A percentile compares a stretch with the other conserved stretches of the same genome.
Evolutionary conservation across 805 yeast species (phyloP).

Genomic region (Schwanniomyces yamadae): DNA sequence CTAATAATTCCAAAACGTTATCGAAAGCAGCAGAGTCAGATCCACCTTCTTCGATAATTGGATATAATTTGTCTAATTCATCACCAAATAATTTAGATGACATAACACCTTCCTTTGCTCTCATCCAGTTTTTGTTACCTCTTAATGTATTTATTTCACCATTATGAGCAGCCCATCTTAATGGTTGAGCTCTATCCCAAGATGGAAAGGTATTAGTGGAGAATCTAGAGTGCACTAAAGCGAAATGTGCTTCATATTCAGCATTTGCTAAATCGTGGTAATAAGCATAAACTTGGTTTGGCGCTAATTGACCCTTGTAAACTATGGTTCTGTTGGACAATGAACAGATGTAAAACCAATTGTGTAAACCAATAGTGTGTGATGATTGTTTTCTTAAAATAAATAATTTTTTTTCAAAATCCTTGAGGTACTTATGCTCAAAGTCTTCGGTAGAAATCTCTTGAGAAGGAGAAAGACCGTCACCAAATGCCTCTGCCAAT

Average conservation of each 20-base stretch:
- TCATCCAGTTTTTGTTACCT: slow-evolving; percentile 99
- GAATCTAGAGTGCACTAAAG: slow-evolving; percentile 94
- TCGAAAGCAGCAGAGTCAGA: slow-evolving; percentile 98
- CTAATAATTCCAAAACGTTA: slow-evolving; percentile 88
- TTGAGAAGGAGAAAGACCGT: slow-evolving; percentile 23
- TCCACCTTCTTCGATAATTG: slow-evolving; percentile 97
- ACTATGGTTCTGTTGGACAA: slow-evolving; percentile 85
- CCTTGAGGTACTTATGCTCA: slow-evolving; percentile 53
- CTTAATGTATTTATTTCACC: slow-evolving; percentile 97
- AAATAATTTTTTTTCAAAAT: slow-evolving; percentile 80
- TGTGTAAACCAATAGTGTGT: slow-evolving; percentile 87
- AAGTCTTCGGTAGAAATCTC: slow-evolving; percentile 52
- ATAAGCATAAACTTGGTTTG: slow-evolving; percentile 92
- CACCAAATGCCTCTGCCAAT: slow-evolving; percentile 36
- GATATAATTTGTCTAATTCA: slow-evolving; percentile 85
- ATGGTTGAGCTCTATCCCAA: slow-evolving; percentile 99
- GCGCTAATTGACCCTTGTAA: slow-evolving; percentile 96
- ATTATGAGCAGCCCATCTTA: slow-evolving; percentile 96
- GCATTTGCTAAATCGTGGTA: slow-evolving; percentile 90
- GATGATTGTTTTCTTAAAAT: slow-evolving; percentile 87
- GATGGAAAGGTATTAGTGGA: slow-evolving; percentile 98
- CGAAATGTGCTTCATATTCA: slow-evolving; percentile 92
- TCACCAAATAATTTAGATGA: slow-evolving; percentile 83
- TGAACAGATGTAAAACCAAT: slow-evolving; percentile 97
- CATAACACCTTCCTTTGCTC: slow-evolving; percentile 98